Conservation (phyloP, 352 stramenopile species). For the Elongisporangium undulatum region DNA sequence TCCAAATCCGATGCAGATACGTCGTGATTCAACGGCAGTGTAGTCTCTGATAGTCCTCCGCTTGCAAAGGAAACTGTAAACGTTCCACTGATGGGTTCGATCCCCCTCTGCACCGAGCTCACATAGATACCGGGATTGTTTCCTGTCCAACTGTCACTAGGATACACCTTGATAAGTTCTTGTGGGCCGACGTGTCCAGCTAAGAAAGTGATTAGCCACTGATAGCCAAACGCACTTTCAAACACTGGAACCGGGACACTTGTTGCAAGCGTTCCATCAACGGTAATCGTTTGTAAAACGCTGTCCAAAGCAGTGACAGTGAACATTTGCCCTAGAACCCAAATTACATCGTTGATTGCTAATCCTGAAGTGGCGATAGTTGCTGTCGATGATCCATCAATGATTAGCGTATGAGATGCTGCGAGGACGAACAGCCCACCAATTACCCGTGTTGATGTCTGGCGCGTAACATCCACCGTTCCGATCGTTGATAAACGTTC, state of each 20-base stretch:
- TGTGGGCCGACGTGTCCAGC: constrained; percentile 81
- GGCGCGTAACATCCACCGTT: constrained; percentile 48
- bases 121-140: constrained; percentile 90
- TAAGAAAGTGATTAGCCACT: constrained; percentile 78
- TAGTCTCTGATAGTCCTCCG: constrained; percentile 76
- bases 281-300: constrained; percentile 9
- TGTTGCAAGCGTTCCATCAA: constrained; percentile 12
- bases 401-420: constrained; percentile 13
- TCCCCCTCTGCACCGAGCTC: constrained; percentile 68
- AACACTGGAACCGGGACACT: constrained; percentile 59
- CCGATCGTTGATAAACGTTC: constrained; percentile 62
- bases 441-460: constrained; percentile 39
- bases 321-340: constrained; percentile 42
- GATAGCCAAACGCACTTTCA: constrained; percentile 51
- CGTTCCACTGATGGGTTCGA: constrained; percentile 90
- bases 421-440: constrained; percentile 22
- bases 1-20: constrained; percentile 81
- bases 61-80: constrained; percentile 80
- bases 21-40: constrained; percentile 83
- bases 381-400: constrained; percentile 14
- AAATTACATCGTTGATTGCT: constrained; percentile 31
- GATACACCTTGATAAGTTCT: constrained; percentile 73
- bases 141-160: constrained; percentile 91
- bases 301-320: constrained; percentile 15
- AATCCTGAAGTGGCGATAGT: constrained; percentile 6